These are phyloP conservation scores for Pestalotiopsis sp. DNA, from an alignment of 2,329 filamentous ascomycete genomes.

Conservation along the genomic window DNA sequence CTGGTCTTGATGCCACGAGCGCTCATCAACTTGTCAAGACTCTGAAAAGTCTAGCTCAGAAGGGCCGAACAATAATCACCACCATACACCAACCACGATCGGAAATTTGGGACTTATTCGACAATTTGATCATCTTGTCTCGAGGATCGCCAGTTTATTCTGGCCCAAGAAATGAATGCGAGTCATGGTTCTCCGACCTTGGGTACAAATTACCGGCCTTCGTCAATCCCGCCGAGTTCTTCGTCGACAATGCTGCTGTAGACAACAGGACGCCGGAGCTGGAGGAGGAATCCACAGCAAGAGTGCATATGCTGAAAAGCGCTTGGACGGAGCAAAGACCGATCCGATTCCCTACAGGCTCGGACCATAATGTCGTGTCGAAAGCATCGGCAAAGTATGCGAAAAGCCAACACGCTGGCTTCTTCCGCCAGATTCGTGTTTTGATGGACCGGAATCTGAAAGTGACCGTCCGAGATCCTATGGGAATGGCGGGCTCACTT, in stretches of 20 bases:
- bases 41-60: slow-evolving; percentile 67
- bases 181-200: slow-evolving; percentile 65
- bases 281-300: slow-evolving; percentile 59
- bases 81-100: slow-evolving; percentile 80
- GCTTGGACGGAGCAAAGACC: slow-evolving; percentile 56
- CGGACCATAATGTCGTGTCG: slow-evolving; percentile 9
- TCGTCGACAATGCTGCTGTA: slow-evolving; percentile 75
- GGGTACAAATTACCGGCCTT: slow-evolving; percentile 69
- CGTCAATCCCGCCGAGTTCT: slow-evolving; percentile 77
- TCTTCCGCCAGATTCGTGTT: slow-evolving; percentile 65
- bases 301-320: slow-evolving; percentile 63
- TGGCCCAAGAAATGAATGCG: slow-evolving; percentile 58
- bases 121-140: slow-evolving; percentile 70
- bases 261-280: slow-evolving; percentile 72
- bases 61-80: slow-evolving; percentile 72
- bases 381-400: slow-evolving; percentile 19
- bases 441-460: slow-evolving; percentile 71
- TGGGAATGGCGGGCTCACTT: slow-evolving; percentile 73
- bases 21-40: slow-evolving; percentile 75
- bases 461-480: slow-evolving; percentile 75
- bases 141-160: slow-evolving; percentile 71
- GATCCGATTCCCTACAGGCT: slow-evolving; percentile 26
- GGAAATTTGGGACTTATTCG: slow-evolving; percentile 79
- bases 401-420: slow-evolving; percentile 52
- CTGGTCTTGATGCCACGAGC: slow-evolving; percentile 76